Evolutionary conservation across 2,329 filamentous ascomycete species (phyloP).

Genomic region (Penicillium polonicum): DNA sequence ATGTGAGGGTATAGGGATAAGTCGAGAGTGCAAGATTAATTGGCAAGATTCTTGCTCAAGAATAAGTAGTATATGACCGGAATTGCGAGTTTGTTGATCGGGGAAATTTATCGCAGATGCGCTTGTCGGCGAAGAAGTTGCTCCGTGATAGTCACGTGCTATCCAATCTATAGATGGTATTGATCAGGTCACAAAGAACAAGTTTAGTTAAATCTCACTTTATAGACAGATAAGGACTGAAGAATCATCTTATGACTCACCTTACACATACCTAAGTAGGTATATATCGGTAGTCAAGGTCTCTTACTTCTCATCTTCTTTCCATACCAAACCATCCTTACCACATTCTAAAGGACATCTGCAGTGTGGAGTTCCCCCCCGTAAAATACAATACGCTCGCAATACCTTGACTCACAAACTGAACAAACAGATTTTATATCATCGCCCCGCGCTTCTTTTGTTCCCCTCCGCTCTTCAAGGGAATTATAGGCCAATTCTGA

Average conservation of each 20-base stretch:
- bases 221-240: too few relatives aligned
- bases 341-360: neutral
- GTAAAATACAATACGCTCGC: slow-evolving; percentile 8
- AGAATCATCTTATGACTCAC: too few relatives aligned
- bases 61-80: slow-evolving; percentile 4
- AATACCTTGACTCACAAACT: slow-evolving; percentile 14
- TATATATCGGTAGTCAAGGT: neutral
- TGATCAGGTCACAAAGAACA: neutral
- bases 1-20: neutral
- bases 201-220: neutral
- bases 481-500: slow-evolving; percentile 14
- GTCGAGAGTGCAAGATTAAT: neutral
- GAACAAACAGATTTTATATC: slow-evolving; percentile 24
- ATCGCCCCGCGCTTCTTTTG: slow-evolving; percentile 25
- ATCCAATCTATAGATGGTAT: neutral
- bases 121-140: slow-evolving; percentile 26
- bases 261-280: too few relatives aligned
- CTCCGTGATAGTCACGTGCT: slow-evolving; percentile 28
- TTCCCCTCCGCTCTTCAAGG: slow-evolving; percentile 18
- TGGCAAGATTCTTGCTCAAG: neutral
- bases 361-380: neutral
- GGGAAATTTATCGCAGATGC: slow-evolving; percentile 27
- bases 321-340: neutral
- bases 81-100: slow-evolving; percentile 18
- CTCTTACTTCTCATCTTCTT: neutral